Evolutionary conservation across 2,329 filamentous ascomycete genomes (phyloP).

Genomic region (Neoscytalidium dimidiatum): DNA sequence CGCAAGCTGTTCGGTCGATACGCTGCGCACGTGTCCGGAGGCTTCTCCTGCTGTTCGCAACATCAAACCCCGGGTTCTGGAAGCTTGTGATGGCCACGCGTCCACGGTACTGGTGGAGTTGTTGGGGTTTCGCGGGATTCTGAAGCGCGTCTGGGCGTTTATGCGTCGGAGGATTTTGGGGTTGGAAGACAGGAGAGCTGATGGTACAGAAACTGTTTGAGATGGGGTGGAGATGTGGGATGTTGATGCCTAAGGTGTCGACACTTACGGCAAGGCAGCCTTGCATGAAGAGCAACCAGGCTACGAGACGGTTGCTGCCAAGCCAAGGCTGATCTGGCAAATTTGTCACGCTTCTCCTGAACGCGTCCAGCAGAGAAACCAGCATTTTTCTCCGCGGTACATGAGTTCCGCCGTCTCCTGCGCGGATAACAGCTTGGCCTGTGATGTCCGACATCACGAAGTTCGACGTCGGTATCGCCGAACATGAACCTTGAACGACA

Average conservation of each 20-base stretch:
- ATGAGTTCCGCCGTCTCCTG: background rate
- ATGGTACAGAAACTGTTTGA: constrained; percentile 2
- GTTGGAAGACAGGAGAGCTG: background rate
- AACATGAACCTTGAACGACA: background rate
- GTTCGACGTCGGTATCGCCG: background rate
- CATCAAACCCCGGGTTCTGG: background rate
- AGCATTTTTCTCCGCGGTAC: background rate
- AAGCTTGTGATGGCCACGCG: constrained; percentile 2
- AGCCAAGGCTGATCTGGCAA: background rate
- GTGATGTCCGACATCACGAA: constrained; percentile 1
- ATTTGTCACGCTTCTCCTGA: background rate
- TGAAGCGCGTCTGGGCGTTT: background rate
- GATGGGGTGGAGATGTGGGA: background rate
- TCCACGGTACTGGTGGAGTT: background rate
- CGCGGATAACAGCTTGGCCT: constrained; percentile 7
- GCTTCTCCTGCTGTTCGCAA: too few relatives aligned
- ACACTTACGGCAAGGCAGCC: background rate
- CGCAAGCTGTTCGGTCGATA: background rate
- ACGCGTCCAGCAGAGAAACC: background rate
- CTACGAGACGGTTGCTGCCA: background rate
- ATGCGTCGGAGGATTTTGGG: constrained; percentile 1
- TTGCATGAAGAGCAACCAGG: background rate
- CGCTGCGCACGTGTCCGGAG: background rate
- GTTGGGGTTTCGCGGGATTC: constrained; percentile 1
- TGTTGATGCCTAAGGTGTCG: background rate